phyloP scores from a whole-genome alignment of 139 green algal species.

The Eudorina sp. region DNA sequence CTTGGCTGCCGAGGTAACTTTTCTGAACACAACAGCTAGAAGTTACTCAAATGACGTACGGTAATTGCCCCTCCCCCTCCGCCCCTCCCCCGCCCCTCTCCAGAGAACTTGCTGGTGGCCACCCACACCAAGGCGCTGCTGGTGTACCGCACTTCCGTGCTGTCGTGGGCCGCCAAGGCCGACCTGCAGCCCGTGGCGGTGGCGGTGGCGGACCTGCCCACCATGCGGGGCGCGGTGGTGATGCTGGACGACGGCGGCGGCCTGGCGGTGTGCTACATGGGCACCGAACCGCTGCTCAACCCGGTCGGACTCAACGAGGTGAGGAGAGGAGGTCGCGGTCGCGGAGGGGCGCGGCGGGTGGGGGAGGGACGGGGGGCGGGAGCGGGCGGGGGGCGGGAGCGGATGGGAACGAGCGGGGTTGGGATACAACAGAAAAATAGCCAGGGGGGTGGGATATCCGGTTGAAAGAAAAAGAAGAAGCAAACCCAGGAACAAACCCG shows the following conservation, averaged over 20 bases:
- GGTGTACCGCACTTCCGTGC: slow-evolving; percentile 62
- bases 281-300: slow-evolving; percentile 72
- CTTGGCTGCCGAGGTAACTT: too few relatives aligned
- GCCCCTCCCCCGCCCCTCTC: neutral
- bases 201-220: slow-evolving; percentile 56
- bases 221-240: slow-evolving; percentile 64
- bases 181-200: slow-evolving; percentile 69
- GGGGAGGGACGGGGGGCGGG: neutral
- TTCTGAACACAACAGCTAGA: too few relatives aligned
- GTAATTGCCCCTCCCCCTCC: neutral
- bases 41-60: too few relatives aligned
- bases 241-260: slow-evolving; percentile 63
- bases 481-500: too few relatives aligned
- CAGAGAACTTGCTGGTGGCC: slow-evolving; percentile 74
- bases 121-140: slow-evolving; percentile 71
- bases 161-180: slow-evolving; percentile 69
- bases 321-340: neutral
- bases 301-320: slow-evolving; percentile 60
- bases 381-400: too few relatives aligned
- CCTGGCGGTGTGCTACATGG: slow-evolving; percentile 70
- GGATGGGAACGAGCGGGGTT: too few relatives aligned
- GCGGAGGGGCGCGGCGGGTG: neutral
- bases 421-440: too few relatives aligned
- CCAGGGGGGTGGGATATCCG: too few relatives aligned
- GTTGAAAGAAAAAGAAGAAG: too few relatives aligned